phyloP scores from a whole-genome alignment of 768 basidiomycete species.

The Coprinopsis sp. region DNA sequence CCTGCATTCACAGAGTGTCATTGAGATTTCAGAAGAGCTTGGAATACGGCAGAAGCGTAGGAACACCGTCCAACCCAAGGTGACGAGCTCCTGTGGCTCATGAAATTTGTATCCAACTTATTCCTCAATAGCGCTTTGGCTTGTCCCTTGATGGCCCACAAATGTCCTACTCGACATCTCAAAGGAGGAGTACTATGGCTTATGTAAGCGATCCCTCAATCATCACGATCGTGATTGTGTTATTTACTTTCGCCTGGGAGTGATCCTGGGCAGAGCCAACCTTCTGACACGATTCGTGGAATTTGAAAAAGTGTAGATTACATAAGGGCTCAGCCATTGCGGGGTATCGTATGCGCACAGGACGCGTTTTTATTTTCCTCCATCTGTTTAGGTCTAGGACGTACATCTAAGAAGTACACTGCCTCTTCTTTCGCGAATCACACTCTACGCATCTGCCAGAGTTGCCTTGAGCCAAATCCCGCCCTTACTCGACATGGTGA shows the following conservation, averaged over 20 bases:
- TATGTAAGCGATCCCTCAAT: constrained; percentile 25
- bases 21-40: constrained; percentile 17
- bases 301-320: too few species aligned
- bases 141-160: constrained; percentile 24
- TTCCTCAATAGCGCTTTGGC: constrained; percentile 29
- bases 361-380: too few species aligned
- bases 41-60: constrained; percentile 24
- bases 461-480: constrained; percentile 14
- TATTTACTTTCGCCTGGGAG: too few species aligned
- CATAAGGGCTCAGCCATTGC: too few species aligned
- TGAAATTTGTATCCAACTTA: too few species aligned
- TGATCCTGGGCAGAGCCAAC: constrained; percentile 31
- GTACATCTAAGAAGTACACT: too few species aligned
- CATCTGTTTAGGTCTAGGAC: too few species aligned
- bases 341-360: too few species aligned
- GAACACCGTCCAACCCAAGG: constrained; percentile 33
- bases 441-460: too few species aligned
- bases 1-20: constrained; percentile 22
- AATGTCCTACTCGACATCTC: constrained; percentile 30
- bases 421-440: too few species aligned
- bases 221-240: neutral
- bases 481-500: constrained; percentile 22
- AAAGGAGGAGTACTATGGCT: constrained; percentile 34
- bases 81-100: constrained; percentile 8
- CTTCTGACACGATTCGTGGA: constrained; percentile 33